Percentiles rank a stretch among this genome's conserved stretches.
phyloP scores from a whole-genome alignment of 148 eudicot species.

The Rhododendron vialii region DNA sequence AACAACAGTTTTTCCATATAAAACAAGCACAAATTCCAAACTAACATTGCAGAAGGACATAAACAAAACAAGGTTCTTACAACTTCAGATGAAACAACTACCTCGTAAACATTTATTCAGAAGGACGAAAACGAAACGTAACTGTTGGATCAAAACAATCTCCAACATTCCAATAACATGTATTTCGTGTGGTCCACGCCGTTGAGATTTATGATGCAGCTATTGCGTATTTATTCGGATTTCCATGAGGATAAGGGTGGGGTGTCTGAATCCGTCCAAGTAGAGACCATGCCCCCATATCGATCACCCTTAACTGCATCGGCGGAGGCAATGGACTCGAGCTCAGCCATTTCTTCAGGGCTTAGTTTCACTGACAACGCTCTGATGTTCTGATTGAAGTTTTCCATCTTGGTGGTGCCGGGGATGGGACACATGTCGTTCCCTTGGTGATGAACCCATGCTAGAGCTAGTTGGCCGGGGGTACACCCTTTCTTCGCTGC shows the following conservation, averaged over 20 bases:
- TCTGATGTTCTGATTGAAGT: slow-evolving; percentile 15
- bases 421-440: slow-evolving; percentile 14
- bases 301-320: background rate
- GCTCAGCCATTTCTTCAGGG: slow-evolving; percentile 11
- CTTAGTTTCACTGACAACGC: slow-evolving; percentile 9
- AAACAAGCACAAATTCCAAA: no score
- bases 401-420: slow-evolving; percentile 15
- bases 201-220: background rate
- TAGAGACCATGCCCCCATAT: background rate
- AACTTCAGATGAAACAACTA: background rate
- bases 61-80: background rate
- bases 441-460: slow-evolving; percentile 22
- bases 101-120: background rate
- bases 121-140: no score
- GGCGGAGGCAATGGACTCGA: slow-evolving; percentile 13
- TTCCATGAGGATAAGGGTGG: background rate
- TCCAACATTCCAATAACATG: background rate
- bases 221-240: background rate
- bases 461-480: slow-evolving; percentile 14
- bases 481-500: slow-evolving; percentile 17
- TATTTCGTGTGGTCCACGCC: no score
- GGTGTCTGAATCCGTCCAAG: background rate
- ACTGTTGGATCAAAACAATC: no score
- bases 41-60: no score
- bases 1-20: no score